A percentile compares a stretch with the other conserved stretches of the same genome.
Evolutionary conservation across 805 yeast species (phyloP).

Genomic region (Lipomyces kockii): DNA sequence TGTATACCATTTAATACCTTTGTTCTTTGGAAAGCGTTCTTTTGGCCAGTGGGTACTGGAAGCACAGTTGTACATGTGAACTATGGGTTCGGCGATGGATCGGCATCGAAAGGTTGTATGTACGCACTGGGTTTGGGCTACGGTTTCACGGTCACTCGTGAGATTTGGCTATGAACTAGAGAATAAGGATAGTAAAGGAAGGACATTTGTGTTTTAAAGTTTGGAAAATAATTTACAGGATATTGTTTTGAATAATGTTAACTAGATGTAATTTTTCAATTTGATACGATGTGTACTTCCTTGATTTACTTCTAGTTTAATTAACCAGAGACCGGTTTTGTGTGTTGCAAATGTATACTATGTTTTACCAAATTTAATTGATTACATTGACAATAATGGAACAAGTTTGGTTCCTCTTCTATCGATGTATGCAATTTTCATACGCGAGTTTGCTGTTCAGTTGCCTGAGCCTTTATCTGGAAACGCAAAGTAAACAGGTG

Average conservation of each 20-base stretch:
- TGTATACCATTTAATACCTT: conserved; percentile 2
- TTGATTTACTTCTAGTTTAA: background rate
- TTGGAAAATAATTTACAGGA: background rate
- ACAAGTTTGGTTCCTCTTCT: too few relatives aligned
- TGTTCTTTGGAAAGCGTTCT: background rate
- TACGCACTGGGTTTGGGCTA: background rate
- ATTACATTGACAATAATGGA: too few relatives aligned
- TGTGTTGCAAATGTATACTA: too few relatives aligned
- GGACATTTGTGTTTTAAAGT: background rate
- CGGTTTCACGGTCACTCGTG: background rate
- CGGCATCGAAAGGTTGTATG: background rate
- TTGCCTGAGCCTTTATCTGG: too few relatives aligned
- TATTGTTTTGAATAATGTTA: background rate
- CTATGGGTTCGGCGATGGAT: background rate
- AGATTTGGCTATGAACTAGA: background rate
- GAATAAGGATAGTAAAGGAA: background rate
- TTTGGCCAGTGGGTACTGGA: background rate
- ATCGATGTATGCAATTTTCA: too few relatives aligned
- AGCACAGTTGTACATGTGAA: background rate
- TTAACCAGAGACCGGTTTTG: background rate
- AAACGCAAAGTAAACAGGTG: too few relatives aligned
- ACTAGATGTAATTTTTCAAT: background rate
- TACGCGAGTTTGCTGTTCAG: too few relatives aligned
- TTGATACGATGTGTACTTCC: background rate
- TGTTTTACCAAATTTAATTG: too few relatives aligned